These are phyloP conservation scores for Cladosporium colombiae DNA, from an alignment of 2,329 filamentous ascomycete species.

Conservation along the genomic window DNA sequence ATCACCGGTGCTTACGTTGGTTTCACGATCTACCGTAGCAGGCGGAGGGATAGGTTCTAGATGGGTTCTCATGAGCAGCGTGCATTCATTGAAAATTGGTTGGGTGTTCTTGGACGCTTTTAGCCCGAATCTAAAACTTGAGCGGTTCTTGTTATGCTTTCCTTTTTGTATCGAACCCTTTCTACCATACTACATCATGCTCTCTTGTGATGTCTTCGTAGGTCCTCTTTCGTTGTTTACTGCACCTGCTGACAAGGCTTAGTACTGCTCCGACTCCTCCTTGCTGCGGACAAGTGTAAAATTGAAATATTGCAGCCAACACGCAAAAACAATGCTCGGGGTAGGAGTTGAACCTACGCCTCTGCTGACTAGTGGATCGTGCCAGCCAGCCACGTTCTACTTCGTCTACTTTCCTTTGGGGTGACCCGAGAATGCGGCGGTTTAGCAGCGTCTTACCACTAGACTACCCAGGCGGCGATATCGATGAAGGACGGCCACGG, in stretches of 20 bases:
- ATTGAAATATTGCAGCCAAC: not conserved
- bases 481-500: too few species aligned
- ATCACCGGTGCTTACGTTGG: constrained; percentile 78
- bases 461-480: too few species aligned
- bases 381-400: too few species aligned
- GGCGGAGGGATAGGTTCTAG: constrained; percentile 49
- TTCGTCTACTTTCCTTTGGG: too few species aligned
- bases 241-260: not conserved
- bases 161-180: not conserved
- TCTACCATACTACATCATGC: not conserved
- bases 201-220: not conserved
- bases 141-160: not conserved
- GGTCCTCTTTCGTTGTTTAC: not conserved
- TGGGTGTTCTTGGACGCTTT: not conserved
- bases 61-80: not conserved
- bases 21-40: constrained; percentile 77
- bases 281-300: not conserved
- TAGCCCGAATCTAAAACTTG: constrained; percentile 4
- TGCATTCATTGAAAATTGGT: not conserved
- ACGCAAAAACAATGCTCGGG: not conserved
- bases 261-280: not conserved
- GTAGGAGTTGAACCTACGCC: too few species aligned
- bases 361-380: too few species aligned
- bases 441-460: too few species aligned
- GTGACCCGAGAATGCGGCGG: too few species aligned